Conservation (phyloP, 352 stramenopile species). For the Globisporangium viniferum region DNA sequence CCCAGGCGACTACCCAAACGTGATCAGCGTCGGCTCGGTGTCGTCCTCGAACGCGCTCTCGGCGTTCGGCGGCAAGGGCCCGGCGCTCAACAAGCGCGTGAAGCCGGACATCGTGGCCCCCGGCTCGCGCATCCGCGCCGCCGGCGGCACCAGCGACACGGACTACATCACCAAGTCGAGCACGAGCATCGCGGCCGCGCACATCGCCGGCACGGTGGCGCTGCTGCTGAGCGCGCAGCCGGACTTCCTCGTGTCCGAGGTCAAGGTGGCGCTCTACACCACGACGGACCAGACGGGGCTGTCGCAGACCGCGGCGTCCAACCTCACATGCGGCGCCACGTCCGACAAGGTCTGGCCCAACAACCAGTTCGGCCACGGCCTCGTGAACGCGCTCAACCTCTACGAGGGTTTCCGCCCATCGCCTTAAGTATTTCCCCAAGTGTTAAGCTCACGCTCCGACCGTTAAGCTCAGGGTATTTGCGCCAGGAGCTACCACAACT, state of each 20-base stretch:
- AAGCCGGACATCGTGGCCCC: neutral
- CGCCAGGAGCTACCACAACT: neutral
- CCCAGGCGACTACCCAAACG: neutral
- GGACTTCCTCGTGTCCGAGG: neutral
- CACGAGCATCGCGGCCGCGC: neutral
- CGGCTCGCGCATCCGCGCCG: neutral
- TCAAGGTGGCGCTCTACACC: neutral
- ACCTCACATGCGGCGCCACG: neutral
- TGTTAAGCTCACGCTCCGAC: neutral
- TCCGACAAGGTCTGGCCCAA: neutral
- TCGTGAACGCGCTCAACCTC: neutral
- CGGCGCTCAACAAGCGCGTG: neutral
- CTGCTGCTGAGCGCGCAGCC: neutral
- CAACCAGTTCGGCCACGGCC: constrained; percentile 3
- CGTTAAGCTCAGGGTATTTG: neutral
- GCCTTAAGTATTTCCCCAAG: neutral
- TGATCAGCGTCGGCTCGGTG: neutral
- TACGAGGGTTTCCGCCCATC: neutral
- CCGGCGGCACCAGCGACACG: neutral
- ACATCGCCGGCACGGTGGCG: neutral
- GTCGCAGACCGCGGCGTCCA: neutral
- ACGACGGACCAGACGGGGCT: neutral
- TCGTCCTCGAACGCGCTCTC: neutral
- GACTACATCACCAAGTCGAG: neutral
- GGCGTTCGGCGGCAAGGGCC: neutral